These are phyloP conservation scores for Gastrolobium bilobum DNA, from an alignment of 306 rosid species.

Conservation along the genomic window DNA sequence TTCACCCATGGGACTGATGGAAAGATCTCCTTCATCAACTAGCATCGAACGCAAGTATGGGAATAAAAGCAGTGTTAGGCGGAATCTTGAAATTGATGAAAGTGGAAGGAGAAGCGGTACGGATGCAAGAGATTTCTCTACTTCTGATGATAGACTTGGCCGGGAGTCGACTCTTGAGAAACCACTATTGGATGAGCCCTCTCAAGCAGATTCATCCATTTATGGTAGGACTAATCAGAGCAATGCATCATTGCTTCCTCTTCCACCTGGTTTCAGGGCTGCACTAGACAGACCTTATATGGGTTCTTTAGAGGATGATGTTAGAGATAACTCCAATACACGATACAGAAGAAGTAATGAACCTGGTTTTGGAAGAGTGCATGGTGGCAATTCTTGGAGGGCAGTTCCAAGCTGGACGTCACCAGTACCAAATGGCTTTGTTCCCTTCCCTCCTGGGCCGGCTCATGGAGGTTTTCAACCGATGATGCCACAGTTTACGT, in stretches of 20 bases:
- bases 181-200: constrained; percentile 68
- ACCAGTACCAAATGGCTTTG: constrained; percentile 88
- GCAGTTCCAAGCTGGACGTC: constrained; percentile 88
- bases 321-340: constrained; percentile 77
- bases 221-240: constrained; percentile 73
- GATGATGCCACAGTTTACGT: constrained; percentile 86
- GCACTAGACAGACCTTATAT: constrained; percentile 84
- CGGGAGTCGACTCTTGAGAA: constrained; percentile 74
- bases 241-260: constrained; percentile 65
- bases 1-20: constrained; percentile 72
- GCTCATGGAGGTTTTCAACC: constrained; percentile 92
- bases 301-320: constrained; percentile 85
- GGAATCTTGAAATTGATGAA: constrained; percentile 82
- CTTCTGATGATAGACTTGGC: constrained; percentile 71
- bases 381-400: constrained; percentile 93
- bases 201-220: constrained; percentile 72
- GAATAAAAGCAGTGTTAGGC: constrained; percentile 65
- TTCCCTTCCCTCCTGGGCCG: constrained; percentile 94
- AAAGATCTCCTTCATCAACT: constrained; percentile 85
- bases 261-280: constrained; percentile 75
- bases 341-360: constrained; percentile 85
- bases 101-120: constrained; percentile 75
- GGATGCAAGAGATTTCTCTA: constrained; percentile 74
- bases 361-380: constrained; percentile 81
- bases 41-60: constrained; percentile 77